phyloP scores from a whole-genome alignment of 306 rosid genomes.

The Luffa aegyptiaca region DNA sequence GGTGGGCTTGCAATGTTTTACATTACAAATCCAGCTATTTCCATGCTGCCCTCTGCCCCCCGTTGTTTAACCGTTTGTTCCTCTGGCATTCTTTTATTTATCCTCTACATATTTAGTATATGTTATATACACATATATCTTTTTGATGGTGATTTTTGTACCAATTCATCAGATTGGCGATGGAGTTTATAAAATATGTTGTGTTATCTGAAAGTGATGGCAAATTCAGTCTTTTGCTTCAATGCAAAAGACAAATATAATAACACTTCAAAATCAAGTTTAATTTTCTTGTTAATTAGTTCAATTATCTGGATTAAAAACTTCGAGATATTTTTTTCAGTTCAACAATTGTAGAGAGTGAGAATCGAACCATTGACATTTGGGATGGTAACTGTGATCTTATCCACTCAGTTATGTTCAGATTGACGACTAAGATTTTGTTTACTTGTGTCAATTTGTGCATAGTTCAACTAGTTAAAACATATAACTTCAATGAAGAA shows the following conservation, averaged over 20 bases:
- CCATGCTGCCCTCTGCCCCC: constrained; percentile 16
- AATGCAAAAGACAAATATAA: neutral
- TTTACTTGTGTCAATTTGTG: too few species aligned
- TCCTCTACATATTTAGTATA: neutral
- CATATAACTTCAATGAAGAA: too few species aligned
- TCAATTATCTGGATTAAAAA: too few species aligned
- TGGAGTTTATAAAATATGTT: neutral
- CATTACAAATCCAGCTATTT: constrained; percentile 23
- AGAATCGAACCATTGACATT: too few species aligned
- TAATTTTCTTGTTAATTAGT: too few species aligned
- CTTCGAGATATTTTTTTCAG: too few species aligned
- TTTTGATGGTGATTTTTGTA: constrained; percentile 1
- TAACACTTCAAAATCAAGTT: neutral
- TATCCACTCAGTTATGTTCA: too few species aligned
- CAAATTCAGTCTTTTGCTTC: neutral
- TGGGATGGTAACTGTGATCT: too few species aligned
- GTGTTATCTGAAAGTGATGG: neutral
- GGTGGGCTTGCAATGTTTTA: constrained; percentile 7
- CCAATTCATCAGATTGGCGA: neutral
- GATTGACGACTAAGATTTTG: too few species aligned
- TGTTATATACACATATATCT: neutral
- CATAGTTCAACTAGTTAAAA: too few species aligned
- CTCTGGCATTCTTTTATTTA: constrained; percentile 9
- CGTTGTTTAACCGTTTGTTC: constrained; percentile 5
- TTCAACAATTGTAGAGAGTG: too few species aligned